These are phyloP conservation scores for Cystobasidium onofrii DNA, from an alignment of 768 basidiomycete genomes.

Conservation along the genomic window DNA sequence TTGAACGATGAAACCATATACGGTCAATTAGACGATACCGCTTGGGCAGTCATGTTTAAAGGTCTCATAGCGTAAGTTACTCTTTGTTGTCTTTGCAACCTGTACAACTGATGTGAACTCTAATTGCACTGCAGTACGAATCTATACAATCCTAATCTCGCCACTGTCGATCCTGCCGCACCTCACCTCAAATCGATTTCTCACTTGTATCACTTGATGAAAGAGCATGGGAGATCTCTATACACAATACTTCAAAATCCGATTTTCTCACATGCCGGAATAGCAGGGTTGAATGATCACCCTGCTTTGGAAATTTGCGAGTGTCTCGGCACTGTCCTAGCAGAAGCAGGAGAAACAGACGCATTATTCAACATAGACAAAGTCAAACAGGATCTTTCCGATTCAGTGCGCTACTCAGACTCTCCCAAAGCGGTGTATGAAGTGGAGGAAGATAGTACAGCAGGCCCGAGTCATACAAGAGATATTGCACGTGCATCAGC, in stretches of 20 bases:
- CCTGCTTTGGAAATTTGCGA: constrained; percentile 18
- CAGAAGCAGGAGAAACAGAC: constrained; percentile 23
- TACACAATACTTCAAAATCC: constrained; percentile 11
- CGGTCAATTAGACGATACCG: constrained; percentile 55
- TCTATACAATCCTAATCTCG: constrained; percentile 25
- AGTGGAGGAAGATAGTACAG: constrained; percentile 43
- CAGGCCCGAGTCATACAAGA: constrained; percentile 52
- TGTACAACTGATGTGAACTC: too few relatives aligned
- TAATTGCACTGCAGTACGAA: constrained; percentile 25
- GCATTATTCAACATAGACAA: constrained; percentile 37
- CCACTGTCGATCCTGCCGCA: constrained; percentile 32
- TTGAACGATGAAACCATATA: constrained; percentile 62
- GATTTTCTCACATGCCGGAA: constrained; percentile 21
- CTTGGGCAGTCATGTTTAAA: constrained; percentile 64
- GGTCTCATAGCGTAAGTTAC: constrained; percentile 54
- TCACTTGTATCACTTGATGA: neutral
- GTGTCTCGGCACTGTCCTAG: constrained; percentile 30
- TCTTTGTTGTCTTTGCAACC: too few relatives aligned
- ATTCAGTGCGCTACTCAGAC: constrained; percentile 23
- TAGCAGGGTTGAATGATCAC: constrained; percentile 30
- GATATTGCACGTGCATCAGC: constrained; percentile 48
- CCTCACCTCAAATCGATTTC: constrained; percentile 30
- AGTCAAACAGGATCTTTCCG: constrained; percentile 47
- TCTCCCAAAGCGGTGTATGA: constrained; percentile 35
- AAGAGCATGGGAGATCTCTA: constrained; percentile 26